These are phyloP conservation scores for Chaetoscypha palmicola DNA, from an alignment of 2,329 filamentous ascomycete genomes.

Conservation along the genomic window DNA sequence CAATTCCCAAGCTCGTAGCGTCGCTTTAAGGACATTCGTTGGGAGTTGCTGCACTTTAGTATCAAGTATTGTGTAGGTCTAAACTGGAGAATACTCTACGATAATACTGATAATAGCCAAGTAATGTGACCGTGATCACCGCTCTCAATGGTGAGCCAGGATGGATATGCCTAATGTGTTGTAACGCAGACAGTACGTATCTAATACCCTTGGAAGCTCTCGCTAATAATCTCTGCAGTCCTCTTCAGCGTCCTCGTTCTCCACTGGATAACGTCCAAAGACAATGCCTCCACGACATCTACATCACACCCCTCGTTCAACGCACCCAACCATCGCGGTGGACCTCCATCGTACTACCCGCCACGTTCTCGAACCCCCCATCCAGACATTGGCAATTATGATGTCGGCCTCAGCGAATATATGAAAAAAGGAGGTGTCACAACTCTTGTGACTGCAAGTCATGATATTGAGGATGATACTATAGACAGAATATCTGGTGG, in stretches of 20 bases:
- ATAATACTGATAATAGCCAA: constrained; percentile 22
- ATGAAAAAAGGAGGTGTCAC: constrained; percentile 14
- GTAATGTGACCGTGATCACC: constrained; percentile 53
- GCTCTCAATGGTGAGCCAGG: constrained; percentile 53
- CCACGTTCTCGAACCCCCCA: constrained; percentile 3
- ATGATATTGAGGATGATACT: constrained; percentile 6
- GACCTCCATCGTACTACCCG: constrained; percentile 1
- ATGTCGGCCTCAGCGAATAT: constrained; percentile 13
- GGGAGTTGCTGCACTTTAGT: constrained; percentile 50
- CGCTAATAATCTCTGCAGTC: too few species aligned
- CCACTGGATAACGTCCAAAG: constrained; percentile 48
- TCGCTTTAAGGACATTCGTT: constrained; percentile 52
- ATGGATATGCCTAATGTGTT: constrained; percentile 60
- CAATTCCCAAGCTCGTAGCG: constrained; percentile 39
- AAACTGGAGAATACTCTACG: not conserved
- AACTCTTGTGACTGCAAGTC: constrained; percentile 13
- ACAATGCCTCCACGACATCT: constrained; percentile 27
- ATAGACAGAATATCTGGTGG: constrained; percentile 7
- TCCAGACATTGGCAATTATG: constrained; percentile 1
- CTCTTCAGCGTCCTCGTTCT: constrained; percentile 55
- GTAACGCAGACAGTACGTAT: constrained; percentile 50
- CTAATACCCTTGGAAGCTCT: too few species aligned
- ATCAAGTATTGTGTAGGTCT: constrained; percentile 50
- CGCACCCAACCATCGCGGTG: constrained; percentile 1
- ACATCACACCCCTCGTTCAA: constrained; percentile 3